Percentiles rank a stretch among this genome's conserved stretches.
phyloP scores from a whole-genome alignment of 768 basidiomycete genomes.

The Gyrodon lividus region DNA sequence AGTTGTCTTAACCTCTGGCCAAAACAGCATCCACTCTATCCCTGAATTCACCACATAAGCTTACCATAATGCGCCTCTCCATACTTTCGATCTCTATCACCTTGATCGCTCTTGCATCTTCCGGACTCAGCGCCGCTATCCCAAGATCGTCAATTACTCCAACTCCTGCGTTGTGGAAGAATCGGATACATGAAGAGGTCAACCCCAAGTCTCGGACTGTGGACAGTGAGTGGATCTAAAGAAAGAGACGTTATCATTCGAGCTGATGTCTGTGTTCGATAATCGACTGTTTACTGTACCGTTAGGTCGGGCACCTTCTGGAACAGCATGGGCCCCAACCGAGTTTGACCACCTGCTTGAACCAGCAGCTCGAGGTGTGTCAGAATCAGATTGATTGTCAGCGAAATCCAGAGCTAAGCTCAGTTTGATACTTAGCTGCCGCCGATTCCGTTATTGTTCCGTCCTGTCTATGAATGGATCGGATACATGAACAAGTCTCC shows the following conservation, averaged over 20 bases:
- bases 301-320: too few species aligned
- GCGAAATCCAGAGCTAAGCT: too few species aligned
- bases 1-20: background rate
- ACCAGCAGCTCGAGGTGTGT: background rate
- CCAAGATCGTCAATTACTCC: slow-evolving; percentile 1
- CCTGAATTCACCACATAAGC: background rate
- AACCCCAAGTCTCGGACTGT: slow-evolving; percentile 6
- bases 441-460: background rate
- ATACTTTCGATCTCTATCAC: slow-evolving; percentile 6
- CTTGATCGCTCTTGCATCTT: slow-evolving; percentile 15
- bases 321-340: too few species aligned
- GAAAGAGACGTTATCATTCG: background rate
- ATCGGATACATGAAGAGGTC: slow-evolving; percentile 21
- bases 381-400: too few species aligned
- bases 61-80: slow-evolving; percentile 18
- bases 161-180: slow-evolving; percentile 17
- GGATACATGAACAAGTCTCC: background rate
- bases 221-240: slow-evolving; percentile 5
- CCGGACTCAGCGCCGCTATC: slow-evolving; percentile 15
- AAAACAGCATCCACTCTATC: background rate
- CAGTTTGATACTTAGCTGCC: too few species aligned
- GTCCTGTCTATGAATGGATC: background rate
- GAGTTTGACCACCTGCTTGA: background rate
- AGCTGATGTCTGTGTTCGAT: slow-evolving; percentile 2
- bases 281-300: too few species aligned